Conservation (phyloP, 2,329 filamentous ascomycete species). For the Domatiomyces catenatus region DNA sequence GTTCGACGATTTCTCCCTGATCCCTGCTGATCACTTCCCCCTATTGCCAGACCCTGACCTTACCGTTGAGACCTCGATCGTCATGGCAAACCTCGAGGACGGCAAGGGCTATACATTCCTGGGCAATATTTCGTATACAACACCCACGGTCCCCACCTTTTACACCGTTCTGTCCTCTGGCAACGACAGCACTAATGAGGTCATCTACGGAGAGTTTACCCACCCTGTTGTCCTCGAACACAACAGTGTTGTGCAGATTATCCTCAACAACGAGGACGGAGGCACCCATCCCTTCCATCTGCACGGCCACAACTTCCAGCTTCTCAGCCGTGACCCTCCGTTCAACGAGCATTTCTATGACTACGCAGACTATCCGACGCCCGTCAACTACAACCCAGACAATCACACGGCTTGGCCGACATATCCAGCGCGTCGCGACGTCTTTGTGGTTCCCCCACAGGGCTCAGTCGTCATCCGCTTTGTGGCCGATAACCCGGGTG, state of each 20-base stretch:
- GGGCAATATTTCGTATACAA: slow-evolving; percentile 19
- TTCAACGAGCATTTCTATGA: slow-evolving; percentile 45
- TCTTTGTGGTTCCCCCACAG: slow-evolving; percentile 45
- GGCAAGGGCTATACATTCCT: slow-evolving; percentile 44
- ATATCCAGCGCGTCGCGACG: slow-evolving; percentile 52
- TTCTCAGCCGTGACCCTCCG: slow-evolving; percentile 41
- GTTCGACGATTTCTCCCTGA: slow-evolving; percentile 58
- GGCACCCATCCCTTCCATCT: slow-evolving; percentile 35
- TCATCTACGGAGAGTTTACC: slow-evolving; percentile 50
- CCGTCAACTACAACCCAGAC: slow-evolving; percentile 16
- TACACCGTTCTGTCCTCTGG: slow-evolving; percentile 19
- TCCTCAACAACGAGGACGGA: slow-evolving; percentile 29
- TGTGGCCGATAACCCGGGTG: slow-evolving; percentile 29
- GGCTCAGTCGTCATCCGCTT: slow-evolving; percentile 50
- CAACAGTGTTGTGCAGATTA: slow-evolving; percentile 28
- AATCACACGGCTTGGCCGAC: slow-evolving; percentile 29
- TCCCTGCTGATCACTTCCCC: slow-evolving; percentile 50
- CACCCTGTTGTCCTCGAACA: slow-evolving; percentile 32
- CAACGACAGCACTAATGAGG: slow-evolving; percentile 36
- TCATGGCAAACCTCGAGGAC: slow-evolving; percentile 51
- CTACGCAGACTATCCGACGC: slow-evolving; percentile 24
- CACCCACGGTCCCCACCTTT: slow-evolving; percentile 17
- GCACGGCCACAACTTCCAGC: slow-evolving; percentile 50
- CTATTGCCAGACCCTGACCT: slow-evolving; percentile 45
- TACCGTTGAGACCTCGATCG: slow-evolving; percentile 46